Evolutionary conservation across 192 early-diverging fungal species (phyloP).

Genomic region (Cetraspora pellucida): DNA sequence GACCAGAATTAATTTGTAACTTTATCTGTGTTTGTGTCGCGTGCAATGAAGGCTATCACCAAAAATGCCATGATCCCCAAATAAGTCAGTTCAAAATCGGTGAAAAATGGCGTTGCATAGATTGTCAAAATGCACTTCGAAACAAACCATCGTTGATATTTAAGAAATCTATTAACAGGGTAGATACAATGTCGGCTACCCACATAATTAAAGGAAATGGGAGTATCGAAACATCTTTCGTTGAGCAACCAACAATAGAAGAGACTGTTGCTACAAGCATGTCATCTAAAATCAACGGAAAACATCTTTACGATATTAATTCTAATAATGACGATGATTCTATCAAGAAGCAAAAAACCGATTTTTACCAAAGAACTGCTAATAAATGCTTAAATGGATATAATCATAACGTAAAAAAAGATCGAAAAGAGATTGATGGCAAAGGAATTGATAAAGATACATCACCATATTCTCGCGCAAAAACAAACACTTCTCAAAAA

Average conservation of each 20-base stretch:
- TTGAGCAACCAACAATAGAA: not conserved
- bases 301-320: no score
- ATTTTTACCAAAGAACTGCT: not conserved
- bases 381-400: not conserved
- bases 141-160: not conserved
- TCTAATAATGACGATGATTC: not conserved
- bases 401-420: no score
- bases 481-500: not conserved
- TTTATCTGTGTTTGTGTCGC: conserved; percentile 25
- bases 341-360: not conserved
- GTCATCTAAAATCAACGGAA: no score
- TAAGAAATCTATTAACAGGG: not conserved
- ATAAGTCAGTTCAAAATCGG: not conserved
- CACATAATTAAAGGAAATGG: not conserved
- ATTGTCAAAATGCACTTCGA: not conserved
- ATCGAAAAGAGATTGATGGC: no score
- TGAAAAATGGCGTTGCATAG: conserved; percentile 15
- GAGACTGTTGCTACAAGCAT: not conserved
- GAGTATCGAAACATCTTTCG: not conserved
- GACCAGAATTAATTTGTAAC: not conserved
- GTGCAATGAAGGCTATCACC: conserved; percentile 25
- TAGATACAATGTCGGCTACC: not conserved
- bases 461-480: not conserved
- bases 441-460: not conserved
- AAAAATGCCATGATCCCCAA: conserved; percentile 24